A percentile compares a stretch with the other conserved stretches of the same genome.
Evolutionary conservation across 2,329 filamentous ascomycete species (phyloP).

Genomic region (Fusarium sp.): DNA sequence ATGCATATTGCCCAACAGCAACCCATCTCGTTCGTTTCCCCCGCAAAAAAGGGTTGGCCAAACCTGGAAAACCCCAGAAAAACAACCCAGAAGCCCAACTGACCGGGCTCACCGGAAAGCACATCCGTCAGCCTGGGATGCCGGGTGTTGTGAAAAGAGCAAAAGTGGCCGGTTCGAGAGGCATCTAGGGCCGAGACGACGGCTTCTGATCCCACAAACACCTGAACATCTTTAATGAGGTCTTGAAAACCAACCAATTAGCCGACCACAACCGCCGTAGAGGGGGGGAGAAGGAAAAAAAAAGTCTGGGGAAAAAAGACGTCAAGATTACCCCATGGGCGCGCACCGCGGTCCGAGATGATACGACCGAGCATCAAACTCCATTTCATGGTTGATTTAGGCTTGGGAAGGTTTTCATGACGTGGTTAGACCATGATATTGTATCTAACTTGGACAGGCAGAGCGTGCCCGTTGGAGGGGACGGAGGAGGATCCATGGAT

Average conservation of each 20-base stretch:
- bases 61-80: conserved; percentile 1
- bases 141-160: conserved; percentile 11
- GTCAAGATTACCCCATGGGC: conserved; percentile 10
- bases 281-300: neutral
- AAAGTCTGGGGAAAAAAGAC: conserved; percentile 19
- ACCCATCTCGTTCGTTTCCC: neutral
- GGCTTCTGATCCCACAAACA: conserved; percentile 18
- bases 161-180: neutral
- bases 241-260: neutral
- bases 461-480: neutral
- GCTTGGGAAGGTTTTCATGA: conserved; percentile 5
- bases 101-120: conserved; percentile 24
- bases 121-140: conserved; percentile 29
- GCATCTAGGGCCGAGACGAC: conserved; percentile 14
- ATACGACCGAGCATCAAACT: conserved; percentile 1
- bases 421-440: conserved; percentile 4
- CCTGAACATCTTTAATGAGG: conserved; percentile 4
- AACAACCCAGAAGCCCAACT: conserved; percentile 2
- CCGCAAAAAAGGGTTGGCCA: conserved; percentile 10
- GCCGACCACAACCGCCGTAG: neutral
- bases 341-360: neutral
- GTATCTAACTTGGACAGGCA: neutral
- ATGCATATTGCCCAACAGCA: conserved; percentile 1
- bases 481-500: conserved; percentile 7
- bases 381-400: conserved; percentile 2